Evolutionary conservation across 2,329 filamentous ascomycete species (phyloP).

Genomic region (Talaromyces atroroseus): DNA sequence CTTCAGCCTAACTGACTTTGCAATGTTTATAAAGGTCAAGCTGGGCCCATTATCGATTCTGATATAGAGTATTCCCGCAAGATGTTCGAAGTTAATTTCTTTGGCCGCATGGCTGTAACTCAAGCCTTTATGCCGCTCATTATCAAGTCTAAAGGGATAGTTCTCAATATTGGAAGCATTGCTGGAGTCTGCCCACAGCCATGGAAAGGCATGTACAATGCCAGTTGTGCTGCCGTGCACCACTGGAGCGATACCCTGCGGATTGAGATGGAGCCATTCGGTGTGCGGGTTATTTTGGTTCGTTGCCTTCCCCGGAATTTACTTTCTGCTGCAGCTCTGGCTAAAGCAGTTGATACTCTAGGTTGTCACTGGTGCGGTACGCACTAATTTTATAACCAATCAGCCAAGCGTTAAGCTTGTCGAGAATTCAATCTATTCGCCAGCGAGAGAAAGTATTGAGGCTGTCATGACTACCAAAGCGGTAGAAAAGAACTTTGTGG

Average conservation of each 20-base stretch:
- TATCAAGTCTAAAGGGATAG: background rate
- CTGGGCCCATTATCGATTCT: background rate
- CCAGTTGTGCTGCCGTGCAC: background rate
- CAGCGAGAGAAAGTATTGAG: too few relatives aligned
- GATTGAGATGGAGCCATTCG: background rate
- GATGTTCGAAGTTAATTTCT: background rate
- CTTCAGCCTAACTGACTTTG: background rate
- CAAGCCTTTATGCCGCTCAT: background rate
- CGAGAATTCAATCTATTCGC: too few relatives aligned
- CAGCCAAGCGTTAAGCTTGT: too few relatives aligned
- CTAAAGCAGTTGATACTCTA: too few relatives aligned
- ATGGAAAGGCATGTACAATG: background rate
- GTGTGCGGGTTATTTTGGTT: background rate
- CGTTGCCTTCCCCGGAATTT: too few relatives aligned
- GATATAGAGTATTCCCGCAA: background rate
- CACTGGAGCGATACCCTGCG: background rate
- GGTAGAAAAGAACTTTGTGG: too few relatives aligned
- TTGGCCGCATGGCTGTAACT: background rate
- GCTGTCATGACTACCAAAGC: too few relatives aligned
- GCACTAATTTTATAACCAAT: too few relatives aligned
- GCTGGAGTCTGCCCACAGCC: background rate
- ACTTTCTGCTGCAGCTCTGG: too few relatives aligned
- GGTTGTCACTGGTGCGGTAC: too few relatives aligned
- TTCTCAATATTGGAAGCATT: background rate
- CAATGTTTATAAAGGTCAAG: background rate